A percentile compares a stretch with the other conserved stretches of the same genome.
These are phyloP conservation scores for Linderniella brevidens DNA, from an alignment of 257 asterid genomes.

Conservation along the genomic window DNA sequence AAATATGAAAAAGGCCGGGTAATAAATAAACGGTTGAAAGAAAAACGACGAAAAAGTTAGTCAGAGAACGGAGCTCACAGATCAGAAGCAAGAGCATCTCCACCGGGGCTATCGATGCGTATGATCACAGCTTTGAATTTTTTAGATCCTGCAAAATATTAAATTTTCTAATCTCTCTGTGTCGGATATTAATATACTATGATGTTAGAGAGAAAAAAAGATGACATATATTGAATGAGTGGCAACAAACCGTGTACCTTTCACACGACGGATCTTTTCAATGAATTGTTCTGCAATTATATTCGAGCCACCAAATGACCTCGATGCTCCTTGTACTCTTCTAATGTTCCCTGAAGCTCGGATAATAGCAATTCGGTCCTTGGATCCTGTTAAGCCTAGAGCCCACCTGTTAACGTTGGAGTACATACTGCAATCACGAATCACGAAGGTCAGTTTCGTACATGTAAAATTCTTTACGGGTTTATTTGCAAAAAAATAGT, in stretches of 20 bases:
- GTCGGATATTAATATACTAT: not conserved
- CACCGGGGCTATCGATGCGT: conserved; percentile 98
- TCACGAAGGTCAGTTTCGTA: not conserved
- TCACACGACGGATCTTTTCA: conserved; percentile 67
- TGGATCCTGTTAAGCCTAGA: conserved; percentile 62
- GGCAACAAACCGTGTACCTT: conserved; percentile 32
- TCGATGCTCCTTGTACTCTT: conserved; percentile 51
- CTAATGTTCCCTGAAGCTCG: conserved; percentile 98
- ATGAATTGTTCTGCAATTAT: conserved; percentile 74
- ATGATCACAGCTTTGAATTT: conserved; percentile 72
- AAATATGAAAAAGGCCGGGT: not conserved
- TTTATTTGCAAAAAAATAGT: not conserved
- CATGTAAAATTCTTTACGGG: not conserved
- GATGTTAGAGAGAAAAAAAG: not conserved
- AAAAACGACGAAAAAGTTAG: not conserved
- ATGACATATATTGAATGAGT: not conserved
- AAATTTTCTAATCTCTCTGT: too few relatives aligned
- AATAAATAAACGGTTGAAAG: too few relatives aligned
- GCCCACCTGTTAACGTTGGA: conserved; percentile 70
- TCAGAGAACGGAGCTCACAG: conserved; percentile 32
- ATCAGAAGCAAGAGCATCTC: conserved; percentile 99
- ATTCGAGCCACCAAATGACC: conserved; percentile 53
- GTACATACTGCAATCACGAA: conserved; percentile 38
- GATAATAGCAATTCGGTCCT: conserved; percentile 66
- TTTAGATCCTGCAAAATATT: conserved; percentile 46